phyloP scores from a whole-genome alignment of 306 rosid genomes.

The Cicer chorassanicum region DNA sequence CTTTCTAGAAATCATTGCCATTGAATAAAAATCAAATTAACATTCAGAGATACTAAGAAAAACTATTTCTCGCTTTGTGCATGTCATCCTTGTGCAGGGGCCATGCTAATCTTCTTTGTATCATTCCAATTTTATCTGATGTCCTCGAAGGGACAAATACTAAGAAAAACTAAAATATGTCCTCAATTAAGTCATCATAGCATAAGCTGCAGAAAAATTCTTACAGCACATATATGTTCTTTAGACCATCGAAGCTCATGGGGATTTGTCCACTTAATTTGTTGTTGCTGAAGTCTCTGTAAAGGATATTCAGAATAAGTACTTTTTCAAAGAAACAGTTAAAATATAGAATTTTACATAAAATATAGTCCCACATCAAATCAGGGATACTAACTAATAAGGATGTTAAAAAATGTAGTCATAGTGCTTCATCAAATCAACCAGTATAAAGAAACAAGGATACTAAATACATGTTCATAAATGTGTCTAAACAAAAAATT shows the following conservation, averaged over 20 bases:
- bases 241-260: slow-evolving; percentile 36
- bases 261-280: slow-evolving; percentile 61
- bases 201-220: slow-evolving; percentile 30
- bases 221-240: slow-evolving; percentile 49
- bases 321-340: neutral
- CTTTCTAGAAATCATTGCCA: neutral
- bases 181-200: neutral
- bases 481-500: neutral
- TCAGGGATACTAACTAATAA: too few relatives aligned
- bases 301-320: slow-evolving; percentile 31
- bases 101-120: too few relatives aligned
- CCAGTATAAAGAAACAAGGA: neutral
- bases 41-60: neutral
- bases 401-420: neutral
- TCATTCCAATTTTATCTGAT: too few relatives aligned
- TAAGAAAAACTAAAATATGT: too few relatives aligned
- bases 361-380: neutral
- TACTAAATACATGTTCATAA: neutral
- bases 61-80: neutral
- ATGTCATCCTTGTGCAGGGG: too few relatives aligned
- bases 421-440: slow-evolving; percentile 19
- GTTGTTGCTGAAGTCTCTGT: slow-evolving; percentile 75
- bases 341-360: neutral
- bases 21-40: neutral
- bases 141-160: too few relatives aligned